Base-by-base conservation (phyloP, 2,329 filamentous ascomycete genomes). In the Didymella lethalis region DNA sequence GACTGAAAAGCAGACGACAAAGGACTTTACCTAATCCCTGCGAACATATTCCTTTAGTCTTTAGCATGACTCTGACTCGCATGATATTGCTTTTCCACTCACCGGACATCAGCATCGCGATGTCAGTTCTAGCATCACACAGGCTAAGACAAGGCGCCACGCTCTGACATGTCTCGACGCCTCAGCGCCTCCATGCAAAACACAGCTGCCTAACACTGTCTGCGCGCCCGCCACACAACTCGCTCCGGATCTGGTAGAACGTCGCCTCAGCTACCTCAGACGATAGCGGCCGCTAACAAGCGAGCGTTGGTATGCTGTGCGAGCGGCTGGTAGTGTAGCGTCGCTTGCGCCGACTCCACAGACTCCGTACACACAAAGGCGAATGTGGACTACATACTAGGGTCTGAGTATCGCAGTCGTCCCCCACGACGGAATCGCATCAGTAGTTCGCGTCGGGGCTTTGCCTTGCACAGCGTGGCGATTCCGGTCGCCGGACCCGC, bases 261-360 rank as follows among this genome's bases (percentile, higher is more conserved):
- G 6, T 29, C 16, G 48, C n/a, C 38, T 26, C 14, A 20, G 36
- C 32, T 18, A 2, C n/a, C n/a, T 1, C 40, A 44, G 45, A 48
- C 45, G 44, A 48, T 36, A 48, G 52, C 45, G 36, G 52, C 18
- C 34, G 36, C 52, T 54, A 48, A 20, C n/a, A 46, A 20, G 50
- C 50, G 31, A 45, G 31, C 31, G 50, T 16, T 36, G 16, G 16
- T 16, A 36, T 36, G 32, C 32, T 16, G 16, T n/a, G 32, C 32
- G 16, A 36, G 32, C 32, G 4, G 32, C 7, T 36, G 16, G 32
- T 36, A 3, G 34, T 40, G 36, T 12, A 40, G 36, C 18, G 36
- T 23, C n/a, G 18, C 18, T 40, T 23, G 11, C 18, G 10, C 36
- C 12, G 36, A 4, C 14, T 38, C 7, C 1, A 18, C 2, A 8